These are phyloP conservation scores for Lunularia cruciata DNA, from an alignment of 225 moss, liverwort and hornwort genomes.

Conservation along the genomic window DNA sequence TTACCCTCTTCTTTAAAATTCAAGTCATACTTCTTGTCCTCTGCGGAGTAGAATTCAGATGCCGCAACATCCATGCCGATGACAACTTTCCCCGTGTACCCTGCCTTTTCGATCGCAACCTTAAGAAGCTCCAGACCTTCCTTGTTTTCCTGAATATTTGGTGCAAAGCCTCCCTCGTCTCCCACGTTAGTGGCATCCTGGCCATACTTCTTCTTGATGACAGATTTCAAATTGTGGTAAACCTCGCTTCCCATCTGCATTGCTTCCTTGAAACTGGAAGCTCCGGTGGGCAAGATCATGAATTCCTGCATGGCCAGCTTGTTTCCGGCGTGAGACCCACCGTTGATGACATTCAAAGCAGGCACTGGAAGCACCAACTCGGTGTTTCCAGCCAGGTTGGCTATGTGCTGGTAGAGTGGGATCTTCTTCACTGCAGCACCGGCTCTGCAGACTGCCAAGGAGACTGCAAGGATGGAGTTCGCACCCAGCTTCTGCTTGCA, in stretches of 20 bases:
- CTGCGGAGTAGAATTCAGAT: constrained; percentile 79
- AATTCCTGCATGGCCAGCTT: constrained; percentile 99
- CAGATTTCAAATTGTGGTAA: constrained; percentile 86
- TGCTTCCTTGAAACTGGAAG: constrained; percentile 83
- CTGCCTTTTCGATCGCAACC: constrained; percentile 82
- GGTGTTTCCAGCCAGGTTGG: constrained; percentile 75
- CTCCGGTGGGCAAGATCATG: constrained; percentile 94
- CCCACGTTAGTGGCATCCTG: constrained; percentile 97
- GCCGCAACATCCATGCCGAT: constrained; percentile 97
- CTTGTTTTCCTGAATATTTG: constrained; percentile 90
- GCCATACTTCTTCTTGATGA: constrained; percentile 95
- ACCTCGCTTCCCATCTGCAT: constrained; percentile 92
- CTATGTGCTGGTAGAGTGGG: constrained; percentile 91
- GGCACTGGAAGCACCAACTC: constrained; percentile 84
- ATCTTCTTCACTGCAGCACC: constrained; percentile 82
- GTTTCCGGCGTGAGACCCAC: constrained; percentile 93
- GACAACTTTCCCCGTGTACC: constrained; percentile 88
- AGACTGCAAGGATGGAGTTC: constrained; percentile 92
- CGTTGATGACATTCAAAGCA: constrained; percentile 90
- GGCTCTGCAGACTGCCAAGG: constrained; percentile 79
- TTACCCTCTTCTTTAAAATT: constrained; percentile 91
- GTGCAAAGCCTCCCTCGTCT: constrained; percentile 97
- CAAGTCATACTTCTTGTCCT: constrained; percentile 86
- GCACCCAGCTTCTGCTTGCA: constrained; percentile 92
- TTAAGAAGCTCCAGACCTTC: constrained; percentile 86